Base-by-base conservation (phyloP, 1,284 basidiomycete genomes). In the Irpex lacteus region DNA sequence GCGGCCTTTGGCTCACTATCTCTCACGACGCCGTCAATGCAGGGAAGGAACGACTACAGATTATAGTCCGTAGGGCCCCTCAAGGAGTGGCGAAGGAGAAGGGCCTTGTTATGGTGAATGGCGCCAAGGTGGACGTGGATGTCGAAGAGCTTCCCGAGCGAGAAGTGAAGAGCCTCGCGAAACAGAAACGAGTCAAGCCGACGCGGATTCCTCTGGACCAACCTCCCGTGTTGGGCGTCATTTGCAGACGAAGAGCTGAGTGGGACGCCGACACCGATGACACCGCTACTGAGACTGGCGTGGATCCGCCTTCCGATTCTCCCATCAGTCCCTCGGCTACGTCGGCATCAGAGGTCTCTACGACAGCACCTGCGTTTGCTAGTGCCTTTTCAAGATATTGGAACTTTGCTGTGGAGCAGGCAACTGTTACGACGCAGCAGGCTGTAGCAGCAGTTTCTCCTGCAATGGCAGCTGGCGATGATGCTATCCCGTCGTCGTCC, bases 1-100 rank as follows among this genome's bases (percentile, higher is more conserved):
- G 98, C 6, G 97, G 97, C 0, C 78, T 98, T n/a, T 99, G 98
- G 98, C 78, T 99, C 21, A 97, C 95, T 0, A 83, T 99, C 69
- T 93, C 91, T 32, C 97, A 99, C 70, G 92, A 96, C 66, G 86
- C 89, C 2, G 80, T 89, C 15, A 85, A 89, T 62, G 85, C 94
- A 2, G 88, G 88, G 26, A 87, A 92, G 44, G 94, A 95, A 60
- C 85, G 89, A 56, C 81, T 96, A 4, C 79, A 88, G 53, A 85
- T 85, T 1, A 87, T 92, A 64, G 89, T 98, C 5, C 84, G 93
- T 11, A 84, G 90, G n/a, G 93, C 91, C 8, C 87, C 80, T 2
- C 76, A 77, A 65, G 75, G 74, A 56, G 75, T 82, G 7, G 83
- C 82, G 60, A 89, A 85, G 74, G 92, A 95, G 70, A 90, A 89